Evolutionary conservation across 1,284 basidiomycete species (phyloP), one percentile per base, ranked within the genome.

Genomic region (Tetrapyrgos nigripes): DNA sequence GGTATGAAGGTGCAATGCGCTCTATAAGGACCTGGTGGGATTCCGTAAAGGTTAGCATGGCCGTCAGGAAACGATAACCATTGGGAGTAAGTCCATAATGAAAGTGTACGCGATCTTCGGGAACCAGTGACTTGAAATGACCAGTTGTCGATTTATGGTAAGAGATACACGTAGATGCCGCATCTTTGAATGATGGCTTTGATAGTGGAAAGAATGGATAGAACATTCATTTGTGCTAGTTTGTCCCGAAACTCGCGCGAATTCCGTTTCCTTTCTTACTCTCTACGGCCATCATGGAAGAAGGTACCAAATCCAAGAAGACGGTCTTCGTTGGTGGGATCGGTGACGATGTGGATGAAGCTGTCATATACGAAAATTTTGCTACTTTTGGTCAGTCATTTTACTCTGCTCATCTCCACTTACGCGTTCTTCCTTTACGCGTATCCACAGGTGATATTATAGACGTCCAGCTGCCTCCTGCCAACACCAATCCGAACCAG

Each of bases 271-370:
- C 69, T 56, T 70, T 69, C 76, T 70, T 58, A 60, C 59, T 45
- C 53, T 49, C 43, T 57, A 1, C 24, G 43, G 33, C 28, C n/a
- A 51, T 35, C 33, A 92, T 92, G 89, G 89, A 92, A 72, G 88
- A 92, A 75, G 90, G 89, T 55, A 84, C 87, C n/a, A 90, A 86
- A 73, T 76, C 85, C 24, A 93, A 93, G 73, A 91, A 90, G 74
- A 92, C 92, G 27, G 73, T 93, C 55, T 93, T 92, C 69, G 79
- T 93, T 62, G 91, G 91, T 49, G 89, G 89, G 2, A 79, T 93
- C 40, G 83, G 79, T 49, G 91, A 93, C 62, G 88, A 92, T 64
- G 83, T 90, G 46, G 87, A 93, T 72, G 89, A 93, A 70, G 70
- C 74, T 8, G 73, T 79, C 54, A 77, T 93, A 48, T 83, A 91